Conservation (phyloP, 139 green algal genomes). For the Asterochloris sp. region DNA sequence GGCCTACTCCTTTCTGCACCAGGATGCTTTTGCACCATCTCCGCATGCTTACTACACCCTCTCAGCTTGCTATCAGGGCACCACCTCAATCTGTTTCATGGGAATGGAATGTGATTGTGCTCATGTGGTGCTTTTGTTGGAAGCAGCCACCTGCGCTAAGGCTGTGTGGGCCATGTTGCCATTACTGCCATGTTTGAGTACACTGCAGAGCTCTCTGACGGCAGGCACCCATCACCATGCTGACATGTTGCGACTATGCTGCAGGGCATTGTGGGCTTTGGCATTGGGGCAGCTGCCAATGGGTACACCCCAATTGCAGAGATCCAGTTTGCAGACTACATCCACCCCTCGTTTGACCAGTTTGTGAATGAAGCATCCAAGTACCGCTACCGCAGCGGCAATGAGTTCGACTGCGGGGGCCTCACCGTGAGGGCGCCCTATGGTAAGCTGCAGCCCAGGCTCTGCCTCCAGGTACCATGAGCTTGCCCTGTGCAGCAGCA, state of each 20-base stretch:
- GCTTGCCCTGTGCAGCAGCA: neutral
- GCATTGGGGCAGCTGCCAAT: slow-evolving; percentile 74
- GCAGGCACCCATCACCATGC: no score
- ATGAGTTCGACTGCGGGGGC: slow-evolving; percentile 75
- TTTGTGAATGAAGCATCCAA: slow-evolving; percentile 93
- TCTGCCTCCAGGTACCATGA: neutral
- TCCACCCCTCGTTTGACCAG: slow-evolving; percentile 94
- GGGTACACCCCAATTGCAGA: slow-evolving; percentile 79
- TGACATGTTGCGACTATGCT: neutral
- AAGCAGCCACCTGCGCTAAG: no score
- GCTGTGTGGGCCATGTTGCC: no score
- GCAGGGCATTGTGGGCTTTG: slow-evolving; percentile 90
- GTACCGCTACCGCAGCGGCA: slow-evolving; percentile 85
- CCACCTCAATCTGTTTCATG: no score
- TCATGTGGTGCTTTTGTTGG: no score
- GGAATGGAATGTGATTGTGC: no score
- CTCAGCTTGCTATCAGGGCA: no score
- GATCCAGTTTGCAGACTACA: slow-evolving; percentile 94
- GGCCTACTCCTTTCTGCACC: no score
- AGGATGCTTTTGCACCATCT: no score
- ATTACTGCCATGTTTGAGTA: no score
- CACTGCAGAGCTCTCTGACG: no score
- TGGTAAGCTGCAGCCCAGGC: slow-evolving; percentile 31
- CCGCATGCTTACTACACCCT: no score
- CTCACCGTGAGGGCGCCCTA: slow-evolving; percentile 88